Base-by-base conservation (phyloP, 1,284 basidiomycete species). In the Cystobasidium slooffiae region DNA sequence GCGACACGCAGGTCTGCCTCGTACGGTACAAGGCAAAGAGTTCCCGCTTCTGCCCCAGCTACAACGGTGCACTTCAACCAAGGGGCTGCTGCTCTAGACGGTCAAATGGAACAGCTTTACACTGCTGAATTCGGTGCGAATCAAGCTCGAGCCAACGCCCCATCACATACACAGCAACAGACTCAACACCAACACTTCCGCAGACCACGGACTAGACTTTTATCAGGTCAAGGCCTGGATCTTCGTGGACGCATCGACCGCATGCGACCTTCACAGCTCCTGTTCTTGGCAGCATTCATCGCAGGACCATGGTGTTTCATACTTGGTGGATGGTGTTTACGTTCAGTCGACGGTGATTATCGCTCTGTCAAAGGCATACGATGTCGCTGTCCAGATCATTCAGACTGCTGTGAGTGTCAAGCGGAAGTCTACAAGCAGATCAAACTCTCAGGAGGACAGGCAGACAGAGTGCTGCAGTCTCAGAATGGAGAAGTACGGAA, bases 241-340 rank as follows among this genome's bases (percentile, higher is more conserved):
- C 51, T 73, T n/a, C 70, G 70, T 1, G 70, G 62, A 47, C 62
- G 53, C 6, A 47, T 73, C 41, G 70, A 66, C 43, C 49, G 52
- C 10, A 47, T 66, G 62, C 62, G 70, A 4, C 70, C 70, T 44
- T 73, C 70, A 22, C 70, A 73, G 37, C 44, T 66, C 9, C 70
- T 73, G 4, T 73, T 73, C 63, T 41, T 73, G 22, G 70, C 70
- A 18, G 70, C 70, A 12, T 73, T 73, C 52, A 18, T 73, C 8
- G 47, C 51, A 20, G 70, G 70, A 31, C 70, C 70, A 9, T 73
- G 70, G 70, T 73, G 70, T 22, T 73, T 73, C 53, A 47, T 73
- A 12, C 22, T 73, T 14, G 70, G 70, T n/a, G 70, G 70, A 18
- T 73, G 70, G 70, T 53, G 49, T 46, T 51, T 73, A 3, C 62